phyloP scores from a whole-genome alignment of 768 basidiomycete genomes.

The Tulasnella sp. region DNA sequence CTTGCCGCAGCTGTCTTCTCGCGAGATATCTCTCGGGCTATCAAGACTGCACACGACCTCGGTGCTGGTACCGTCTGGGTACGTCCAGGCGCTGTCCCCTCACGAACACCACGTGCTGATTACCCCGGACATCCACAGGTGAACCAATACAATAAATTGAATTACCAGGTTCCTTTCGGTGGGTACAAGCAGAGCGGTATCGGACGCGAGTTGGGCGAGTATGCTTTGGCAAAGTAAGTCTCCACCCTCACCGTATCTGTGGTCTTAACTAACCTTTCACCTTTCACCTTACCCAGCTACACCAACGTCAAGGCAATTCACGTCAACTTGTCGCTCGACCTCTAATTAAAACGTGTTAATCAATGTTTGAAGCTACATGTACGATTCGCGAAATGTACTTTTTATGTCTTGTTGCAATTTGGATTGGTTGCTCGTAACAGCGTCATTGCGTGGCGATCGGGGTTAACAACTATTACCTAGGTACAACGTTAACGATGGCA shows the following conservation, averaged over 20 bases:
- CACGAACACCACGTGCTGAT: background rate
- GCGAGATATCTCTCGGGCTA: conserved; percentile 37
- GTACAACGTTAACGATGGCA: background rate
- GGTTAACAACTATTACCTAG: background rate
- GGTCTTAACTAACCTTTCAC: conserved; percentile 6
- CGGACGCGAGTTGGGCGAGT: conserved; percentile 72
- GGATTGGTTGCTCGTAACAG: background rate
- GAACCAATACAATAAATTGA: conserved; percentile 32
- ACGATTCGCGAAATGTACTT: background rate
- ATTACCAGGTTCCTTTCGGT: conserved; percentile 65
- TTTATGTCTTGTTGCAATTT: background rate
- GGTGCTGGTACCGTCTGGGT: conserved; percentile 36
- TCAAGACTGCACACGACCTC: conserved; percentile 33
- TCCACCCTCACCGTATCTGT: conserved; percentile 7
- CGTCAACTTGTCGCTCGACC: conserved; percentile 41
- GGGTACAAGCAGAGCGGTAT: conserved; percentile 78
- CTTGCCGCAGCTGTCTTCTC: conserved; percentile 85
- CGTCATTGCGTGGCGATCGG: background rate
- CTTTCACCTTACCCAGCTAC: conserved; percentile 37
- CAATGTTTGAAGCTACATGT: background rate
- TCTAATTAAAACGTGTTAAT: background rate
- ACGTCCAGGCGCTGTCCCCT: background rate
- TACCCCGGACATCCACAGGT: background rate
- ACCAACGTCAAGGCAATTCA: conserved; percentile 64
- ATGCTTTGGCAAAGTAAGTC: conserved; percentile 55